Conservation (phyloP, 2,329 filamentous ascomycete genomes). For the Scopulariopsis brevicaulis region DNA sequence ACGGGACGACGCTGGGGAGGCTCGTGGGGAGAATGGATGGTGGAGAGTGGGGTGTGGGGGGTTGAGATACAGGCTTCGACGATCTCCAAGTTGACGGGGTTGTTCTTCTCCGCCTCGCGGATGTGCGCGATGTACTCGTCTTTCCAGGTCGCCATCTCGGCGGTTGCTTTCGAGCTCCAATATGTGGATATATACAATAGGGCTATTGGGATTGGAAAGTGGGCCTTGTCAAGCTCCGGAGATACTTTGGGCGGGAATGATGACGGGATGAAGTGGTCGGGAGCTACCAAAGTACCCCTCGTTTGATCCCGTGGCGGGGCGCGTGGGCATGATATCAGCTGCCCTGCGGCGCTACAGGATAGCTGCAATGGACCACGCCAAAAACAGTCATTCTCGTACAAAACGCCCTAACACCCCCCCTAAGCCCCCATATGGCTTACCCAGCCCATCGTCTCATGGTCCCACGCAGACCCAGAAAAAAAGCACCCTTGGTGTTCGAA, state of each 20-base stretch:
- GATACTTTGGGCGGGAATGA: neutral
- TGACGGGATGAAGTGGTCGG: neutral
- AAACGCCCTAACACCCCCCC: too few species aligned
- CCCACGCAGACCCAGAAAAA: too few species aligned
- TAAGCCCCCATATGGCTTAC: too few species aligned
- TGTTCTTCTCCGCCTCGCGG: slow-evolving; percentile 58
- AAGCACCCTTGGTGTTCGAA: too few species aligned
- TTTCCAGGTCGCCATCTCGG: slow-evolving; percentile 48
- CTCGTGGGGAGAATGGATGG: neutral
- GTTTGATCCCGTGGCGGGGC: neutral
- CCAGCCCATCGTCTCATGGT: too few species aligned
- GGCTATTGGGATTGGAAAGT: neutral
- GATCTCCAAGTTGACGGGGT: slow-evolving; percentile 48
- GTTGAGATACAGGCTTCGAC: slow-evolving; percentile 60
- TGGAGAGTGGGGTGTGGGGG: slow-evolving; percentile 1
- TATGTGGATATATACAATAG: neutral
- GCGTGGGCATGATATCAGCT: neutral
- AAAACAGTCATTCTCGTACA: neutral
- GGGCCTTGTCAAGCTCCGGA: neutral
- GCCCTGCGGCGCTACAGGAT: neutral
- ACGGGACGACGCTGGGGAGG: neutral
- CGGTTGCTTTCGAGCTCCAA: neutral
- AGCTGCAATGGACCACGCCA: neutral
- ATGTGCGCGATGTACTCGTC: slow-evolving; percentile 72
- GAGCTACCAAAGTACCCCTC: neutral